Evolutionary conservation across 306 rosid genomes (phyloP), one percentile per base, ranked within the genome.

Genomic region (Oxytropis ochrocephala): DNA sequence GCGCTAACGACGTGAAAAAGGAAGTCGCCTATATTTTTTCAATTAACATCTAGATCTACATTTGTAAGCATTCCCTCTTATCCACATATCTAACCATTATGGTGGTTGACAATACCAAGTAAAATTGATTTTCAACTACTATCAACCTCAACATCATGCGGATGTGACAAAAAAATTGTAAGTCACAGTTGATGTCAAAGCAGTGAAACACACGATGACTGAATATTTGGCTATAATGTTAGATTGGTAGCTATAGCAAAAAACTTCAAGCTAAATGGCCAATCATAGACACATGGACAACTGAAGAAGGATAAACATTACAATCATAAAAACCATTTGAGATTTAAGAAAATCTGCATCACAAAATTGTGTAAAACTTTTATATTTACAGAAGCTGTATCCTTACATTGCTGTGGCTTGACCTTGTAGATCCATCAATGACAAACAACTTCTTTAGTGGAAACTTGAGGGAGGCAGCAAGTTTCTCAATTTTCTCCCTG

Each of bases 341-440:
- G 56, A 73, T 73, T 58, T 46, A 35, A 59, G 55, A 24, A 59
- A 18, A 21, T 42, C 54, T 46, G 13, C 61, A 61, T 36, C 50
- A 55, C 59, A 8, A 54, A 13, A 57, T 21, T 7, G 19, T 42
- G 9, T 49, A 32, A 48, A 38, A 73, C 2, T 11, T 24, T 7
- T 70, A 47, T 16, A 42, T 32, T 32, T 33, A 64, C 18, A 72
- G 63, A 56, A 77, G 47, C 51, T 64, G 36, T 63, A 73, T 64
- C 50, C 91, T 89, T 76, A 92, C 97, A 87, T 92, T 92, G 90
- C 97, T 92, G 80, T 92, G 98, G 70, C 95, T 92, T 69, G 95
- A 92, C 81, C 98, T 89, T 49, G 95, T 89, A 50, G 96, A 92
- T 63, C 98, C 98, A 83, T 89, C 96, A n/a, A 92, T 87, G 52